Base-by-base conservation (phyloP, 352 stramenopile genomes). In the Phytophthora hybrid region DNA sequence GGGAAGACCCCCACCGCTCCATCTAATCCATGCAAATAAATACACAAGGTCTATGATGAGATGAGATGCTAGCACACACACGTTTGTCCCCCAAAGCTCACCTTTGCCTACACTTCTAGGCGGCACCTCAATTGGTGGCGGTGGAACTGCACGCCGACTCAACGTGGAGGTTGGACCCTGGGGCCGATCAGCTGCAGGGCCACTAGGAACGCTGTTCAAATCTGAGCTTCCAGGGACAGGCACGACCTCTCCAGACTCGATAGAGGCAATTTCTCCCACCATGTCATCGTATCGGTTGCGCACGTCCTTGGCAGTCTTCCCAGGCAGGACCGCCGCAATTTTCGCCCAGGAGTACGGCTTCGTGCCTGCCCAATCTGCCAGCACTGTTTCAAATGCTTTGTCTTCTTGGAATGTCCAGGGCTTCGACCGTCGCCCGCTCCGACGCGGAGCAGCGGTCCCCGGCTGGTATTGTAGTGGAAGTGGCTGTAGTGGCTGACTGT, bases 341-440 rank as follows among this genome's bases (percentile, higher is more conserved):
- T 93, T 93, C 11, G 79, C 72, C 90, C 90, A 97, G 51, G 86
- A 85, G 64, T 93, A 93, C n/a, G 88, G 81, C 37, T 85, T 90
- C 55, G 69, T 78, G 19, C 67, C 79, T 18, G 68, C 74, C 80
- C 88, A 95, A 51, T 76, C 63, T 58, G 89, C 89, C 16, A 97
- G 75, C 46, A 82, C 84, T 34, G 71, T 87, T 73, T 97, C 90
- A 61, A 97, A 89, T 3, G 83, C 76, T 74, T 93, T 93, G 66
- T 97, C 89, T 73, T 97, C 89, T 56, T 95, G 81, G 47, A 93
- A 92, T 32, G 74, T 94, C 90, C 90, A 97, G 13, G 73, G 57
- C 37, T 87, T 93, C n/a, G 75, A 63, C 5, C 62, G 66, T 31
- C 63, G 56, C 51, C 63, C 69, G 57, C 80, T 80, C 51, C 78